A percentile compares a stretch with the other conserved stretches of the same genome.
Conservation (phyloP, 441 rosid species). For the Rhodomyrtus psidioides region DNA sequence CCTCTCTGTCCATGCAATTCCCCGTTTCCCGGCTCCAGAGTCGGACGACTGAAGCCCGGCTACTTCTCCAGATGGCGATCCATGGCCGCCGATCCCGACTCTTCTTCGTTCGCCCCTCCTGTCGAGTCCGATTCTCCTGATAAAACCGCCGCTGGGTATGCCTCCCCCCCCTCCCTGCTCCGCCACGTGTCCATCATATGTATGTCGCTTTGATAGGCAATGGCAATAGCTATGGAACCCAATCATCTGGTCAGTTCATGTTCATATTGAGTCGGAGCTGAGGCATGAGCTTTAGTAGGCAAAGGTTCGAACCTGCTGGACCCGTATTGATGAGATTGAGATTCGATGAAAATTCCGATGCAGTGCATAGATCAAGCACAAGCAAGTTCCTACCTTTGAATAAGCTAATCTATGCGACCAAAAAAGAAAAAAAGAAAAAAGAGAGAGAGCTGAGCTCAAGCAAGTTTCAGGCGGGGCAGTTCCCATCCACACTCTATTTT, state of each 20-base stretch:
- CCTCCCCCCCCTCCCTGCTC: not conserved
- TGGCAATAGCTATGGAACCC: not conserved
- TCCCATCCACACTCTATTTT: not conserved
- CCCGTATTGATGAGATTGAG: not conserved
- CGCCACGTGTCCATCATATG: not conserved
- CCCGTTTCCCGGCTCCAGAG: conserved; percentile 3
- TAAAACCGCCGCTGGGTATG: conserved; percentile 37
- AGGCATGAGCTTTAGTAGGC: not conserved
- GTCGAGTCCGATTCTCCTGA: conserved; percentile 53
- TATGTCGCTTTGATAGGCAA: not conserved
- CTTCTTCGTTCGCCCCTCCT: conserved; percentile 35
- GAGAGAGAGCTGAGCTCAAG: not conserved
- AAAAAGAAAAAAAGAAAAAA: not conserved
- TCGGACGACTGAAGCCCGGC: conserved; percentile 8
- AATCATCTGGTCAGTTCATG: not conserved
- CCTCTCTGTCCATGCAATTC: conserved; percentile 12
- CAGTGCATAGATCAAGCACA: not conserved
- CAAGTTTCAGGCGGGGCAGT: not conserved
- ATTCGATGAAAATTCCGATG: not conserved
- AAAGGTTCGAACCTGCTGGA: not conserved
- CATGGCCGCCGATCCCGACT: conserved; percentile 36
- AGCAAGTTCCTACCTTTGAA: not conserved
- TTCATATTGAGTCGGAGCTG: not conserved
- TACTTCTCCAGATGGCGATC: conserved; percentile 40
- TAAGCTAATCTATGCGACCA: not conserved